These are phyloP conservation scores for Leucogyrophana mollusca DNA, from an alignment of 768 basidiomycete species.

Conservation along the genomic window DNA sequence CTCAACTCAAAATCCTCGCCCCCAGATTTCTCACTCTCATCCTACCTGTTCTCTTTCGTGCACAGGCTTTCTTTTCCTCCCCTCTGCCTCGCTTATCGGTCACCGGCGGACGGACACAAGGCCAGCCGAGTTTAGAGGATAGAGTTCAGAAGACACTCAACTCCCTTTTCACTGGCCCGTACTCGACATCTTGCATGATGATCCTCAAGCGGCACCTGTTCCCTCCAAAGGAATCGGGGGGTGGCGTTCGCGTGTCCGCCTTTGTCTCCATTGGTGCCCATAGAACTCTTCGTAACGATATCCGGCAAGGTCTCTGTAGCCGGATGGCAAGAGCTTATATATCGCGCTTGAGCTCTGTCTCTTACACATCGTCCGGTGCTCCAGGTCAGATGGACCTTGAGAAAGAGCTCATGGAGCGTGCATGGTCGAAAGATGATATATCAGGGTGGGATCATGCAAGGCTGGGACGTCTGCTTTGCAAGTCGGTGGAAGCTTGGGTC, in stretches of 20 bases:
- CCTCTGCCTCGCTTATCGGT: slow-evolving; percentile 70
- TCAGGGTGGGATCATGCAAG: slow-evolving; percentile 67
- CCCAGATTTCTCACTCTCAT: slow-evolving; percentile 52
- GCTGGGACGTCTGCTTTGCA: slow-evolving; percentile 52
- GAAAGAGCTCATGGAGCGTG: slow-evolving; percentile 64
- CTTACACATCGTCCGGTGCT: slow-evolving; percentile 59
- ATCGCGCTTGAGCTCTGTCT: slow-evolving; percentile 46
- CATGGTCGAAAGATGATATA: slow-evolving; percentile 69
- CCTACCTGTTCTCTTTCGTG: slow-evolving; percentile 73
- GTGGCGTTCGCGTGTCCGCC: slow-evolving; percentile 25
- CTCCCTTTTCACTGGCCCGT: slow-evolving; percentile 61
- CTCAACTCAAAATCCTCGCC: slow-evolving; percentile 59
- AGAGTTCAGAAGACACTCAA: slow-evolving; percentile 56
- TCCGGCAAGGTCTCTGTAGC: slow-evolving; percentile 58
- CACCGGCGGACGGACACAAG: slow-evolving; percentile 33
- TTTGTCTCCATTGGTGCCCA: slow-evolving; percentile 57
- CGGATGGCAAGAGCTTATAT: slow-evolving; percentile 71
- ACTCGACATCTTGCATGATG: slow-evolving; percentile 61
- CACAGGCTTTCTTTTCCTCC: slow-evolving; percentile 60
- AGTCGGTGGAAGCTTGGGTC: slow-evolving; percentile 63
- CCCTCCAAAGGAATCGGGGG: slow-evolving; percentile 35
- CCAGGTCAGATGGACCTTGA: slow-evolving; percentile 61
- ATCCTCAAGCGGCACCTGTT: slow-evolving; percentile 59
- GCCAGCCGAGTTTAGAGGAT: slow-evolving; percentile 43
- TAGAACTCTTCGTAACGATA: slow-evolving; percentile 59